Percentiles rank a stretch among this genome's conserved stretches.
Evolutionary conservation across 2,329 filamentous ascomycete genomes (phyloP).

Genomic region (Thelonectria blattea): DNA sequence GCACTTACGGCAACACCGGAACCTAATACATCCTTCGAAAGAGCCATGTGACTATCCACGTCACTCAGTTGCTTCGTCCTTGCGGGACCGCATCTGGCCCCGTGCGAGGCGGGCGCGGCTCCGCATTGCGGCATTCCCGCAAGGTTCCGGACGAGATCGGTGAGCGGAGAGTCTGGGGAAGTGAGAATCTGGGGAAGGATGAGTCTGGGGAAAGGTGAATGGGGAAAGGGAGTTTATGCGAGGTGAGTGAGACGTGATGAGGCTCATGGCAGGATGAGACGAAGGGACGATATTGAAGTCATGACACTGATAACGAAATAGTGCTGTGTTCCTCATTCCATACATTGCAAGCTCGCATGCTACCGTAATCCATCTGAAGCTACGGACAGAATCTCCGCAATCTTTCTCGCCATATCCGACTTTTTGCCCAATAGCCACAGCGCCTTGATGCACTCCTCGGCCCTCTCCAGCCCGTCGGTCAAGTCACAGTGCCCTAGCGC

Average conservation of each 20-base stretch:
- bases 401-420: conserved; percentile 52
- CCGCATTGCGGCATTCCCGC: conserved; percentile 8
- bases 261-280: too few species aligned
- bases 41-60: conserved; percentile 12
- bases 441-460: conserved; percentile 56
- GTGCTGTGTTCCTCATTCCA: not conserved
- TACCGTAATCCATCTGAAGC: conserved; percentile 14
- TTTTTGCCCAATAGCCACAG: conserved; percentile 61
- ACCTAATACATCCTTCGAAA: not conserved
- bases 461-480: conserved; percentile 44
- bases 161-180: not conserved
- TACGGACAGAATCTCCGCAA: conserved; percentile 30
- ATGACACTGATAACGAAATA: not conserved
- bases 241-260: too few species aligned
- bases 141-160: not conserved
- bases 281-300: too few species aligned
- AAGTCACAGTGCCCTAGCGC: conserved; percentile 30
- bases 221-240: too few species aligned
- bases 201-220: not conserved
- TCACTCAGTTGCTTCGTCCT: conserved; percentile 5
- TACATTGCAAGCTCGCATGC: not conserved
- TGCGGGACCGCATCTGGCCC: conserved; percentile 15
- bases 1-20: not conserved
- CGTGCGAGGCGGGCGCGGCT: conserved; percentile 6
- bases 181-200: not conserved